Evolutionary conservation across 2,329 filamentous ascomycete species (phyloP), one percentile per base, ranked within the genome.

Genomic region (Parasarocladium wereldwijsianum): DNA sequence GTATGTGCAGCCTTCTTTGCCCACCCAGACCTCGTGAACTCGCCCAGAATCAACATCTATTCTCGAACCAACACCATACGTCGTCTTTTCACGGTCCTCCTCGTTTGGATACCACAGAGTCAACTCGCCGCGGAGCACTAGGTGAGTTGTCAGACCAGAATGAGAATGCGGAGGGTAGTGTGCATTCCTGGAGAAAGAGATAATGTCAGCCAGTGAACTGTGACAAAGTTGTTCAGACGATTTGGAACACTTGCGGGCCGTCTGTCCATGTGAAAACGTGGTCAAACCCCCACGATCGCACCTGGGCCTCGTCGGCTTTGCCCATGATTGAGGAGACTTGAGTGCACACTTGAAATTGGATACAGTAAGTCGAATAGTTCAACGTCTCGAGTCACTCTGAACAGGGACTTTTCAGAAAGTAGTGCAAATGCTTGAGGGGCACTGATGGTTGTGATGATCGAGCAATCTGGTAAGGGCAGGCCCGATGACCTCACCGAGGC

Each of bases 211-310:
- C 9, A 4, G 12, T 20, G 17, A 17, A n/a, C 17, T 17, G 10
- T 19, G 26, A 9, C 13, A 15, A 15, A 15, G n/a, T 17, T 12
- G 12, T 16, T 10, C 25, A 11, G 13, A 16, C n/a, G 13, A 16
- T 27, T 27, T 6, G 15, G 8, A 16, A 22, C 17, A 64, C 70
- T 47, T 63, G 81, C 76, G 74, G 70, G 14, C 60, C 55, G 50
- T 83, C 78, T 6, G 65, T 72, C 76, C 77, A 83, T 3, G 75
- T 81, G 38, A 80, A 80, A 43, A 80, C 75, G 29, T 72, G 60
- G 3, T 48, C 40, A 45, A 82, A 84, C 2, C 77, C 77, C 76
- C 77, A 82, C 2, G 66, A 69, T 20, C 61, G 61, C 16, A 83
- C 76, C 43, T 78, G 57, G 29, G 57, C 52, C 47, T 83, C 76